phyloP scores from a whole-genome alignment of 2,329 filamentous ascomycete genomes.

The Scleromitrula shiraiana region DNA sequence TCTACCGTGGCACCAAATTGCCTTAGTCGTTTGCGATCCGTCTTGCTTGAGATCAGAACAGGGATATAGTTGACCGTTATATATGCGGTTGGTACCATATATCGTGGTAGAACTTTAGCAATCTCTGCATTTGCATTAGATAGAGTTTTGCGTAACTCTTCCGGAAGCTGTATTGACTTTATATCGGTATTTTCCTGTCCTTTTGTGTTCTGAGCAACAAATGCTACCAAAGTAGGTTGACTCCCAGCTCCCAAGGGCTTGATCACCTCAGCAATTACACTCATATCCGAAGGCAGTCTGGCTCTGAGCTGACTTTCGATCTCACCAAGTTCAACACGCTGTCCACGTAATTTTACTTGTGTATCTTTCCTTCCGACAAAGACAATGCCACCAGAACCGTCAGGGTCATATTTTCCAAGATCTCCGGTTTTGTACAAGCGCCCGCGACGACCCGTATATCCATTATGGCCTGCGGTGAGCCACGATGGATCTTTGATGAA shows the following conservation, averaged over 20 bases:
- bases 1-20: slow-evolving; percentile 8
- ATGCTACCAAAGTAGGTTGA: slow-evolving; percentile 22
- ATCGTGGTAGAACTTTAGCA: slow-evolving; percentile 29
- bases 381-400: slow-evolving; percentile 38
- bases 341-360: slow-evolving; percentile 62
- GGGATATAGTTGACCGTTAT: slow-evolving; percentile 28
- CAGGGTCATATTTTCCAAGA: slow-evolving; percentile 44
- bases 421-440: slow-evolving; percentile 54
- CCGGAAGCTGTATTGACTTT: background rate
- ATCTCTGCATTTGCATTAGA: slow-evolving; percentile 12
- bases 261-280: slow-evolving; percentile 30
- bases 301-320: slow-evolving; percentile 36
- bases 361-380: slow-evolving; percentile 58
- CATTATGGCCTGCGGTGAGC: slow-evolving; percentile 17
- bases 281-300: slow-evolving; percentile 30
- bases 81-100: slow-evolving; percentile 31
- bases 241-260: slow-evolving; percentile 22
- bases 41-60: slow-evolving; percentile 28
- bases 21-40: slow-evolving; percentile 32
- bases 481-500: slow-evolving; percentile 51
- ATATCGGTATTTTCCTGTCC: background rate
- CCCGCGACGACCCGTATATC: slow-evolving; percentile 32
- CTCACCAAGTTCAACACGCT: slow-evolving; percentile 52
- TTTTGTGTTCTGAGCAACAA: background rate
- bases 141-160: background rate